Evolutionary conservation across 768 basidiomycete species (phyloP), one percentile per base, ranked within the genome.

Genomic region (Tubosaeta brunneosetosa): DNA sequence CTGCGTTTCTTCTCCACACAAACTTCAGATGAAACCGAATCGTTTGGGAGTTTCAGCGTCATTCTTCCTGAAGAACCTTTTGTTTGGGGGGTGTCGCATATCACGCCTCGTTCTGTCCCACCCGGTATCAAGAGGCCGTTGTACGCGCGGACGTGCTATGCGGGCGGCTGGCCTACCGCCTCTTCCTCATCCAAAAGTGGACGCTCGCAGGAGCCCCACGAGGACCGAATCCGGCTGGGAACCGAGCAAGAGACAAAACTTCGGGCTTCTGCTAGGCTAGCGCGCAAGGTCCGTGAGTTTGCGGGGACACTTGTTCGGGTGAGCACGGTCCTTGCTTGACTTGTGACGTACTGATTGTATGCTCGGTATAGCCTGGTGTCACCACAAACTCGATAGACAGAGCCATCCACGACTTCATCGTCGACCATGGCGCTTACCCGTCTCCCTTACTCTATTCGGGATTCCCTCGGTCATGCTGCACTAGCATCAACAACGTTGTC

Each of bases 401-500:
- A 12, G 74, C 77, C 1, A 72, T 94, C 36, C 92, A 94, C 52
- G 75, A 85, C 6, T 84, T 80, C 53, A 86, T 94, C 52, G 57
- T 89, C 36, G 68, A 74, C 0, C 75, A 78, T 58, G 77, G 76
- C 22, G 94, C 91, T 7, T 97, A 95, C 67, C 94, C 94, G 0
- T 94, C 92, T 9, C 90, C 94, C 0, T 71, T 95, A 45, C 77
- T 75, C 0, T 95, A 94, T 66, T 71, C 74, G 9, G 86, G 53
- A 2, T 77, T 77, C 55, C 75, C 77, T 3, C 76, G 74, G 60
- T 73, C 76, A 38, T 76, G 74, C 53, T 78, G 82, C 53, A 80
- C 74, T 25, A 93, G 92, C 56, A 75, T 94, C 50, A 97, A 97
- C 63, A 95, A 95, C 58, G 72, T 95, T 32, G 77, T 93, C 44